Percentiles rank a stretch among this genome's conserved stretches.
These are phyloP conservation scores for Hibiscus syriacus DNA, from an alignment of 345 rosid species.

Conservation along the genomic window DNA sequence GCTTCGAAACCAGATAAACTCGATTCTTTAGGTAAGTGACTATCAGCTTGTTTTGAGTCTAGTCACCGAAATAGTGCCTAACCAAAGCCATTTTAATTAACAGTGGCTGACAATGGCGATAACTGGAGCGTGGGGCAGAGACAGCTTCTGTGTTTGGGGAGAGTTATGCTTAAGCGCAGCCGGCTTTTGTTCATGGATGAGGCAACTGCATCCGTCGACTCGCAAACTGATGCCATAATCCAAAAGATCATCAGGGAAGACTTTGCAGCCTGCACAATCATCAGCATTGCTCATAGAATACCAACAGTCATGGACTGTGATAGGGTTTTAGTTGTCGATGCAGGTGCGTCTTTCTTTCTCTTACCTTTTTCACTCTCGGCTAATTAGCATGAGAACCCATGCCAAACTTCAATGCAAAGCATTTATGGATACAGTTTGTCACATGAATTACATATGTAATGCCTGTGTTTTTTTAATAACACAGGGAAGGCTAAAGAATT, in stretches of 20 bases:
- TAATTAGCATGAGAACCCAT: neutral
- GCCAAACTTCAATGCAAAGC: neutral
- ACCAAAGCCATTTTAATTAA: neutral
- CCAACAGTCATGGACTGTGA: conserved; percentile 97
- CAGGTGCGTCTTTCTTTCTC: conserved; percentile 30
- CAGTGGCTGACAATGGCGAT: conserved; percentile 39
- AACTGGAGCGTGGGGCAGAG: neutral
- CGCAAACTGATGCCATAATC: conserved; percentile 78
- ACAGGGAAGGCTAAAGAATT: conserved; percentile 82
- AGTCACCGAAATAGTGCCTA: neutral
- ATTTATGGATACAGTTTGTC: neutral
- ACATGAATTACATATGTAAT: neutral
- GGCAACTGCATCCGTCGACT: conserved; percentile 95
- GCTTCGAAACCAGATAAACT: conserved; percentile 74
- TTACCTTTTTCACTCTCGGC: neutral
- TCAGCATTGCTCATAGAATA: conserved; percentile 95
- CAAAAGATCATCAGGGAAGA: conserved; percentile 88
- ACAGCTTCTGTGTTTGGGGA: conserved; percentile 56
- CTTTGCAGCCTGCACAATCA: conserved; percentile 68
- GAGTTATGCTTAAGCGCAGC: conserved; percentile 82
- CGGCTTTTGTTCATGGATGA: conserved; percentile 81
- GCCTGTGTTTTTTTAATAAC: neutral
- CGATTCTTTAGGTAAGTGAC: conserved; percentile 51
- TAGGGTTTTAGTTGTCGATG: conserved; percentile 72
- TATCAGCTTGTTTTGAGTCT: neutral